A percentile compares a stretch with the other conserved stretches of the same genome.
These are phyloP conservation scores for Byssothecium circinans DNA, from an alignment of 2,329 filamentous ascomycete genomes.

Conservation along the genomic window DNA sequence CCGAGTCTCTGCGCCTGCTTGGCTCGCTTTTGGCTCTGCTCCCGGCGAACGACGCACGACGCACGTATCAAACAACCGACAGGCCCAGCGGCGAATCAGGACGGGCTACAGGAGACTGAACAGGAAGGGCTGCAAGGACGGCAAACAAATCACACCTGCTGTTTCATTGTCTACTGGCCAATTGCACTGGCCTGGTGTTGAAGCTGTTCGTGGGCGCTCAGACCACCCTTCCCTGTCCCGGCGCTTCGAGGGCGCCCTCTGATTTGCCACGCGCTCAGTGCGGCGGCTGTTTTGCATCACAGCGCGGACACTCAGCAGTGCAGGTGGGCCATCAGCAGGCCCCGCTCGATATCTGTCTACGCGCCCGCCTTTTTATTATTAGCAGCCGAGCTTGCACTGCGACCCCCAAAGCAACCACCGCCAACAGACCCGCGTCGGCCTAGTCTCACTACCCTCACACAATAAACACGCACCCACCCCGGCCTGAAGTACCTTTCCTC, in stretches of 20 bases:
- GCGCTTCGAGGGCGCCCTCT: conserved; percentile 31
- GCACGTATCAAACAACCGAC: conserved; percentile 30
- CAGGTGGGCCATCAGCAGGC: conserved; percentile 18
- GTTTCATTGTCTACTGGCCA: conserved; percentile 31
- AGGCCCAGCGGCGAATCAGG: conserved; percentile 31
- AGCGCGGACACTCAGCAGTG: conserved; percentile 13
- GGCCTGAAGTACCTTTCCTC: conserved; percentile 28
- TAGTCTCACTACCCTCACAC: conserved; percentile 28
- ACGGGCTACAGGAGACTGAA: conserved; percentile 11
- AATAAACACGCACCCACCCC: conserved; percentile 38
- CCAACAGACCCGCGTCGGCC: conserved; percentile 33
- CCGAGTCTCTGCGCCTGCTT: conserved; percentile 21
- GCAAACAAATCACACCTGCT: conserved; percentile 40
- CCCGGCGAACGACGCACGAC: no score
- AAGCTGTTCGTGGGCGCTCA: conserved; percentile 16
- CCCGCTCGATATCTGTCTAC: conserved; percentile 14
- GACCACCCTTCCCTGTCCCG: conserved; percentile 24
- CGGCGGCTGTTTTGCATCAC: conserved; percentile 36
- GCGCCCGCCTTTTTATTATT: conserved; percentile 31
- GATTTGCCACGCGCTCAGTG: conserved; percentile 20
- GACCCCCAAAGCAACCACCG: conserved; percentile 36
- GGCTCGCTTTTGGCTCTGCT: no score
- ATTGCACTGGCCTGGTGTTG: conserved; percentile 18
- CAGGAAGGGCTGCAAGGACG: conserved; percentile 38
- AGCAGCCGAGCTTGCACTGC: conserved; percentile 24